Conservation (phyloP, 106 monocot genomes). For the Acorus gramineus region DNA sequence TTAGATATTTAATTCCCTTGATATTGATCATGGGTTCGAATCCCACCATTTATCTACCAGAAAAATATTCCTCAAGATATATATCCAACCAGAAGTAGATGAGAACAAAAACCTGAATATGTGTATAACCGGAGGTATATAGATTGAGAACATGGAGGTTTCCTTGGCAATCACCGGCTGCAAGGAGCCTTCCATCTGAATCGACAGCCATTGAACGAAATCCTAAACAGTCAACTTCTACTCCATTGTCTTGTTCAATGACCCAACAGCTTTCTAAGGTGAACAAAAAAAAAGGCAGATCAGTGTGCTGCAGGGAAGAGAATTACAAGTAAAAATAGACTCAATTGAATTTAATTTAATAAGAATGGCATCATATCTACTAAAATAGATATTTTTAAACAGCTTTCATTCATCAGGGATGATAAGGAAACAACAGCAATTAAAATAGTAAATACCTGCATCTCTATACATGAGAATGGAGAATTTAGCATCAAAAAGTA, state of each 20-base stretch:
- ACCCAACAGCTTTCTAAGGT: constrained; percentile 1
- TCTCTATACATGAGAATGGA: too few species aligned
- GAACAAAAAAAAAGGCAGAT: neutral
- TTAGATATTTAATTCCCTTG: too few species aligned
- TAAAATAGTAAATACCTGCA: too few species aligned
- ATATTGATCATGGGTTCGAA: too few species aligned
- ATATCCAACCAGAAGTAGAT: neutral
- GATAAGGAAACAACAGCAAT: too few species aligned
- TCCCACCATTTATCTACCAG: too few species aligned
- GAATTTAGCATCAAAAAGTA: too few species aligned
- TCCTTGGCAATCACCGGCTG: constrained; percentile 3
- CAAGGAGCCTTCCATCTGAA: constrained; percentile 6
- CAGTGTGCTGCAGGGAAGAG: neutral
- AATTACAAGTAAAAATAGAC: too few species aligned
- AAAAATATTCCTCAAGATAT: neutral
- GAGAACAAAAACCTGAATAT: neutral
- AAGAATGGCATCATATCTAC: too few species aligned
- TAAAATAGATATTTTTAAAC: too few species aligned
- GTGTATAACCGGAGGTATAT: constrained; percentile 5
- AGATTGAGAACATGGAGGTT: constrained; percentile 7
- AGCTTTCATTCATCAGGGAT: too few species aligned
- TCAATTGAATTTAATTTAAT: too few species aligned
- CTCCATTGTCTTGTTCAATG: constrained; percentile 5
- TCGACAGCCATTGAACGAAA: constrained; percentile 6
- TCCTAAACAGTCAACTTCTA: neutral